Evolutionary conservation across 495 filamentous ascomycete species (phyloP).

Genomic region (Aspergillus conjunctus): DNA sequence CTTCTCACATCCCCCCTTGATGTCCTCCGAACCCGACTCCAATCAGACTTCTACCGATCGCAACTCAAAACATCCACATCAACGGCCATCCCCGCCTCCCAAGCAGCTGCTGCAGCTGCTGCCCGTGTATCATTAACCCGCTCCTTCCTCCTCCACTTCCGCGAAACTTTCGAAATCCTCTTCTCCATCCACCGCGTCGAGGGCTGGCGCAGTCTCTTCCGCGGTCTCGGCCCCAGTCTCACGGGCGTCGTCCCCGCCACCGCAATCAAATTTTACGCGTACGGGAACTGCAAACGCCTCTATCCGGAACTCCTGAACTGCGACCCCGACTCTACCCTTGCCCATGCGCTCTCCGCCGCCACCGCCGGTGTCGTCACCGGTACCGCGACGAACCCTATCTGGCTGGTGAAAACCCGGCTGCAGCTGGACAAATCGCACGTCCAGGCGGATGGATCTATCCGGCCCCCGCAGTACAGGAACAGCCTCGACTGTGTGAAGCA

Average conservation of each 20-base stretch:
- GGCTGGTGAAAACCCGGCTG: slow-evolving; percentile 86
- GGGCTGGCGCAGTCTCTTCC: slow-evolving; percentile 83
- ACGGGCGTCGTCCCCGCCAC: slow-evolving; percentile 85
- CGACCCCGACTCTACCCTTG: slow-evolving; percentile 59
- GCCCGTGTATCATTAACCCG: slow-evolving; percentile 39
- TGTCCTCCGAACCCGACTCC: slow-evolving; percentile 84
- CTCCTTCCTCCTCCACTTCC: slow-evolving; percentile 59
- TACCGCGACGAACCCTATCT: slow-evolving; percentile 89
- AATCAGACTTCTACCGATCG: slow-evolving; percentile 83
- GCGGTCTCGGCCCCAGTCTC: slow-evolving; percentile 84
- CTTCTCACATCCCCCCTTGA: slow-evolving; percentile 83
- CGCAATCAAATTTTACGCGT: slow-evolving; percentile 86
- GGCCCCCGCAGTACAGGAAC: slow-evolving; percentile 66
- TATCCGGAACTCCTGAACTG: slow-evolving; percentile 59
- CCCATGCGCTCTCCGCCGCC: slow-evolving; percentile 74
- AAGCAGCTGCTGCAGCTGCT: slow-evolving; percentile 27
- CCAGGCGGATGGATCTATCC: slow-evolving; percentile 35
- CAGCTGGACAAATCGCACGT: slow-evolving; percentile 78
- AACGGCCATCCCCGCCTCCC: slow-evolving; percentile 41
- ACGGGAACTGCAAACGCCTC: slow-evolving; percentile 83
- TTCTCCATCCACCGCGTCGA: slow-evolving; percentile 73
- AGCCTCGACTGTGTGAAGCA: slow-evolving; percentile 79
- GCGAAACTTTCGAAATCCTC: slow-evolving; percentile 81
- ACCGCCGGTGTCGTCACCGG: slow-evolving; percentile 76
- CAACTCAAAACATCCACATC: slow-evolving; percentile 16